These are phyloP conservation scores for Fusarium tricinctum DNA, from an alignment of 2,329 filamentous ascomycete species.

Conservation along the genomic window DNA sequence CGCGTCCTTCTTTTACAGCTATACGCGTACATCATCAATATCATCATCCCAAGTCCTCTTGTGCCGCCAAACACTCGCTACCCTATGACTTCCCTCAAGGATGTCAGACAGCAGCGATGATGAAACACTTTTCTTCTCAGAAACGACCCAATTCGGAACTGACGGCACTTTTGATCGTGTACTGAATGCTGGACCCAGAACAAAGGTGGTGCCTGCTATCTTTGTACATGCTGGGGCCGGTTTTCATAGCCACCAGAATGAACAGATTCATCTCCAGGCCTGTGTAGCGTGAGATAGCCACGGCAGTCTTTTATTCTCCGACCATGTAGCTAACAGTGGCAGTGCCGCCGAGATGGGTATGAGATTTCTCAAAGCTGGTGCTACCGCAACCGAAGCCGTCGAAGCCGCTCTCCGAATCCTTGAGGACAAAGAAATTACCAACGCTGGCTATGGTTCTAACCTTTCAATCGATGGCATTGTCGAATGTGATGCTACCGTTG, in stretches of 20 bases:
- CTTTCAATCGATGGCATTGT: conserved; percentile 90
- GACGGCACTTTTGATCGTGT: conserved; percentile 61
- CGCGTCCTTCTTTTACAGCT: background rate
- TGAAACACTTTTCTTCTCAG: conserved; percentile 59
- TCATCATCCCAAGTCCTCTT: conserved; percentile 4
- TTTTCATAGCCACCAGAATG: conserved; percentile 90
- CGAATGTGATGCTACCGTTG: conserved; percentile 93
- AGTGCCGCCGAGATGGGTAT: conserved; percentile 90
- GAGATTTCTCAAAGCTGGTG: conserved; percentile 82
- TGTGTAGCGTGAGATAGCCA: conserved; percentile 82
- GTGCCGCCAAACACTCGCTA: conserved; percentile 3
- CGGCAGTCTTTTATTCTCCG: background rate
- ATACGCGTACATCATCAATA: background rate
- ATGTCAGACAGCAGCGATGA: conserved; percentile 53
- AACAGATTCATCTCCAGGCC: conserved; percentile 84
- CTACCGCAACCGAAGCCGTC: conserved; percentile 86
- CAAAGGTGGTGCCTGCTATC: conserved; percentile 74
- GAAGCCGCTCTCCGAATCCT: conserved; percentile 89
- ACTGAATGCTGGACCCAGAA: conserved; percentile 54
- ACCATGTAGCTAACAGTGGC: conserved; percentile 18
- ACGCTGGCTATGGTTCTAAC: conserved; percentile 96
- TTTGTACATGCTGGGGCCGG: conserved; percentile 97
- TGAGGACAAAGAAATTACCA: conserved; percentile 96
- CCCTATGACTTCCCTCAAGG: conserved; percentile 47
- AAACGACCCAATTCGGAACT: conserved; percentile 60